phyloP scores from a whole-genome alignment of 2,329 filamentous ascomycete species.

The Fusarium longipes region DNA sequence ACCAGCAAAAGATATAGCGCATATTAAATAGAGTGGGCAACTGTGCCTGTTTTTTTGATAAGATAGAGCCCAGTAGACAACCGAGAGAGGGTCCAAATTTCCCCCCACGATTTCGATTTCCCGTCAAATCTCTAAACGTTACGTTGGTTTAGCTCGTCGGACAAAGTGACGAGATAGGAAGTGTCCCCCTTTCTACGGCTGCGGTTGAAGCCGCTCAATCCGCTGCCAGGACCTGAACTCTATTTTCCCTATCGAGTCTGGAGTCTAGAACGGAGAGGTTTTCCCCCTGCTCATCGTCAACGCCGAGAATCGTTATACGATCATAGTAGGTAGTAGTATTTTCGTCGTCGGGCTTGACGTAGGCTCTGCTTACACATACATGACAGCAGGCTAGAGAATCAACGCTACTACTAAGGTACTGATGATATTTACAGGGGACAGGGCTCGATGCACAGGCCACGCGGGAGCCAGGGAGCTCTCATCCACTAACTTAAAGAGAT shows the following conservation, averaged over 20 bases:
- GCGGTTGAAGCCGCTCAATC: constrained; percentile 32
- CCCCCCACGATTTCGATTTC: constrained; percentile 39
- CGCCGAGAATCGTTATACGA: constrained; percentile 7
- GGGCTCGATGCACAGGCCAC: constrained; percentile 37
- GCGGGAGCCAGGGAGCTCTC: constrained; percentile 41
- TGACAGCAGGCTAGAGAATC: constrained; percentile 13
- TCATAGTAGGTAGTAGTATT: not conserved
- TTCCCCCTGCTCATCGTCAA: constrained; percentile 13
- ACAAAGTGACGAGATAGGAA: constrained; percentile 38
- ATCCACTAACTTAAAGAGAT: constrained; percentile 32
- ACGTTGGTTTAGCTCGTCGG: constrained; percentile 35
- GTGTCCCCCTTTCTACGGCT: constrained; percentile 6
- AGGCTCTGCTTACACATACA: constrained; percentile 6
- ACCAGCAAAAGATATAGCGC: constrained; percentile 35
- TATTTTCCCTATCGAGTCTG: constrained; percentile 8
- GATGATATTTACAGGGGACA: constrained; percentile 11
- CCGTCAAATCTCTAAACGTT: constrained; percentile 35
- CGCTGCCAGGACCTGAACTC: constrained; percentile 32
- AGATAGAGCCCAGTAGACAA: constrained; percentile 38
- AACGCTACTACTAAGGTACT: not conserved
- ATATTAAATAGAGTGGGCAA: constrained; percentile 13
- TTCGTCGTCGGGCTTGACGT: constrained; percentile 12
- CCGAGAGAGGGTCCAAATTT: constrained; percentile 1
- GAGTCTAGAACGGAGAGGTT: constrained; percentile 15
- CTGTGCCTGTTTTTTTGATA: constrained; percentile 28